These are phyloP conservation scores for Hypocreales sp. DNA, from an alignment of 2,329 filamentous ascomycete genomes.

Conservation along the genomic window DNA sequence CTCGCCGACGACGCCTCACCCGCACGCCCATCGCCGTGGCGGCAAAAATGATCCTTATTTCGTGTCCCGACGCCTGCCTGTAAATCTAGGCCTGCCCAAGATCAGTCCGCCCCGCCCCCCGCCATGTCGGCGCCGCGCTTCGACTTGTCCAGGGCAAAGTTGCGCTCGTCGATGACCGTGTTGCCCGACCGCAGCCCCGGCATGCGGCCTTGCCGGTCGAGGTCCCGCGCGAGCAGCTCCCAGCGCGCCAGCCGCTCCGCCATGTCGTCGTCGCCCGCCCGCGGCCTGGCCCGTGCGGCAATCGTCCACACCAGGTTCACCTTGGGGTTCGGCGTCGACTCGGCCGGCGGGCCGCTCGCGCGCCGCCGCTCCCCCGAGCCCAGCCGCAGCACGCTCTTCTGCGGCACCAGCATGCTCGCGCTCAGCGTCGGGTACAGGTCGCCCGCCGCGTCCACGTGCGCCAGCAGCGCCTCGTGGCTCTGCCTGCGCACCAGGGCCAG, in stretches of 20 bases:
- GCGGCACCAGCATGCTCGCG: slow-evolving; percentile 35
- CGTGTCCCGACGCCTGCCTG: background rate
- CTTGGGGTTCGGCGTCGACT: slow-evolving; percentile 11
- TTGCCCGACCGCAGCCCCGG: slow-evolving; percentile 19
- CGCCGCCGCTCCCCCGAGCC: slow-evolving; percentile 15
- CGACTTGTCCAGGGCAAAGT: slow-evolving; percentile 9
- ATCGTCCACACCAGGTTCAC: slow-evolving; percentile 1
- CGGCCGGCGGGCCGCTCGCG: slow-evolving; percentile 7
- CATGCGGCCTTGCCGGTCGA: slow-evolving; percentile 18
- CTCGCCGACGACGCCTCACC: no score
- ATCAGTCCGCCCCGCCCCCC: background rate
- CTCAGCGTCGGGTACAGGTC: slow-evolving; percentile 38
- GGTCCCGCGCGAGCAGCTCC: slow-evolving; percentile 20
- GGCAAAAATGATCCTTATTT: slow-evolving; percentile 1
- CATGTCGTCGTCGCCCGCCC: slow-evolving; percentile 6
- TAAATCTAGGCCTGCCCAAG: slow-evolving; percentile 4
- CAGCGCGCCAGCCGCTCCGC: slow-evolving; percentile 17
- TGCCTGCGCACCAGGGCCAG: slow-evolving; percentile 32
- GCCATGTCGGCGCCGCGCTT: background rate
- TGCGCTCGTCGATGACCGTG: slow-evolving; percentile 23
- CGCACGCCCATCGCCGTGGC: no score
- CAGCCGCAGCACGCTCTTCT: slow-evolving; percentile 34
- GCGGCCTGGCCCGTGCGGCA: background rate
- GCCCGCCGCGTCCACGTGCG: slow-evolving; percentile 30
- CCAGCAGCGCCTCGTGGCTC: slow-evolving; percentile 30